A percentile compares a stretch with the other conserved stretches of the same genome.
phyloP scores from a whole-genome alignment of 805 yeast genomes.

The Pichia thaimueangensis region DNA sequence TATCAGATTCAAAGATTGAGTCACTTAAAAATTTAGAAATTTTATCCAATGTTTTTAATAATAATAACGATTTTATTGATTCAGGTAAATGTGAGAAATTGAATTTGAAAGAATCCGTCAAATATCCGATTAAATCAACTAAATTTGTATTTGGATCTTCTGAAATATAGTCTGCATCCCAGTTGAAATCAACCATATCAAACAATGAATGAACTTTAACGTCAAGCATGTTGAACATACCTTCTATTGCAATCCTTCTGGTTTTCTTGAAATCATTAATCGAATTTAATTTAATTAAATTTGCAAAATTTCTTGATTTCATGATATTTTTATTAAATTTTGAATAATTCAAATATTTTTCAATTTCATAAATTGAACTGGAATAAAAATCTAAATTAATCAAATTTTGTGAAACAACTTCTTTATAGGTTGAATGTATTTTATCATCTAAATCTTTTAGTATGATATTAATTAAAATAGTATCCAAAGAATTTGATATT shows the following conservation, averaged over 20 bases:
- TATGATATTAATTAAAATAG: conserved; percentile 60
- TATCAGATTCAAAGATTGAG: conserved; percentile 48
- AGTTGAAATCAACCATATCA: conserved; percentile 81
- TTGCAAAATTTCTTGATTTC: conserved; percentile 25
- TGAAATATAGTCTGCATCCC: conserved; percentile 51
- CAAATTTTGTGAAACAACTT: conserved; percentile 81
- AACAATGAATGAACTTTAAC: conserved; percentile 70
- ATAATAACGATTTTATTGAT: conserved; percentile 68
- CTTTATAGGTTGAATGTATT: conserved; percentile 70
- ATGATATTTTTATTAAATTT: conserved; percentile 32
- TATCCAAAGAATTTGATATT: conserved; percentile 57
- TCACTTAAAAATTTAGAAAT: conserved; percentile 65
- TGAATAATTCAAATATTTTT: conserved; percentile 32
- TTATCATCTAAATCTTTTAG: conserved; percentile 55
- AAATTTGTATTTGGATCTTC: conserved; percentile 67
- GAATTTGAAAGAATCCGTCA: conserved; percentile 79
- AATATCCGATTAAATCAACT: conserved; percentile 76
- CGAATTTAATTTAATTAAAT: conserved; percentile 32
- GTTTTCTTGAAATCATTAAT: conserved; percentile 43
- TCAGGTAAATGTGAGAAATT: conserved; percentile 78
- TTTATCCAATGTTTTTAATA: conserved; percentile 81
- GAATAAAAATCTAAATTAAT: conserved; percentile 85
- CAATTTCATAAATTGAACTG: conserved; percentile 65
- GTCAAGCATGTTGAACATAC: conserved; percentile 78
- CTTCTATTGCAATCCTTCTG: conserved; percentile 65